Evolutionary conservation across 2,329 filamentous ascomycete species (phyloP), one percentile per base, ranked within the genome.

Genomic region (Scedosporium aurantiacum): DNA sequence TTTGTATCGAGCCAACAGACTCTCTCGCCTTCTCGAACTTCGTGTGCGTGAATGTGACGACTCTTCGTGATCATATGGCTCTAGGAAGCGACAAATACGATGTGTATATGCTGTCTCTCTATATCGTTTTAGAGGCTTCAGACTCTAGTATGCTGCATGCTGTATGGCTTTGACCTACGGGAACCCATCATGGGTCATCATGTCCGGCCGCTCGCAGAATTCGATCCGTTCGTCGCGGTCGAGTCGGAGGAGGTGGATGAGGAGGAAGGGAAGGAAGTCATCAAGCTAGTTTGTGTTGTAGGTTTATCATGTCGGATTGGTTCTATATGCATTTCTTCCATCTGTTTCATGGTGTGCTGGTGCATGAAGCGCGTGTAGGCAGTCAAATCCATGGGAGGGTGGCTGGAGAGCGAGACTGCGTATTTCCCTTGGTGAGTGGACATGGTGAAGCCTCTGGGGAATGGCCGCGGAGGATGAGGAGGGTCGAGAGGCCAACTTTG

Each of bases 341-440:
- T 85, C 70, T 86, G 84, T 61, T 79, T 76, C 75, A 84, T 85
- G 64, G 84, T 87, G 73, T 87, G 83, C 61, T 81, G 77, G 68
- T 84, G 82, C 81, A 88, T 87, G 62, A 77, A 81, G 63, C 78
- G 79, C 14, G 83, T 74, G 66, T 88, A 88, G 40, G 61, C 58
- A 16, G 41, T 25, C 21, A 62, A 14, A 32, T 62, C 2, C 71
- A 70, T 6, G 69, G 66, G 52, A 74, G 66, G 59, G 16, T 32
- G 50, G 2, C 23, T 41, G 47, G 25, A 21, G n/a, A 61, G 40
- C 5, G 50, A 21, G 10, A 61, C 43, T 7, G 32, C 43, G 37
- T 23, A 61, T 56, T 61, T 61, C 12, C 52, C 59, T 18, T 61
- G 59, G 23, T 37, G 37, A 7, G 50, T 28, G 8, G 52, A 8